These are phyloP conservation scores for Clausena lansium DNA, from an alignment of 345 rosid genomes.

Conservation along the genomic window DNA sequence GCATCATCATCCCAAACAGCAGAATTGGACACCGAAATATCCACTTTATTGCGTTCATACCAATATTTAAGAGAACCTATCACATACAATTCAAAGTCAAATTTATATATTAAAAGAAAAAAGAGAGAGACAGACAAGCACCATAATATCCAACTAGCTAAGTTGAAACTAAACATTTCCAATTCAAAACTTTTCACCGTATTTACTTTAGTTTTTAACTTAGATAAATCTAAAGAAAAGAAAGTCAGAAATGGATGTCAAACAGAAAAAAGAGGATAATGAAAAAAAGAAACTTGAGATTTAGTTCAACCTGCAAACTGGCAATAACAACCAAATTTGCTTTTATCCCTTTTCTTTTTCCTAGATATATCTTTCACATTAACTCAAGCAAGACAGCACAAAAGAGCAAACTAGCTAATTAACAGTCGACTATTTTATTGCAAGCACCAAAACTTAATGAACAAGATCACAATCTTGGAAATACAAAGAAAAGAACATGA, in stretches of 20 bases:
- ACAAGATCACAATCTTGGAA: not conserved
- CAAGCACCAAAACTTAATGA: not conserved
- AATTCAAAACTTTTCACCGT: not conserved
- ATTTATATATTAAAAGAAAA: not conserved
- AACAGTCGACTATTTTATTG: too few relatives aligned
- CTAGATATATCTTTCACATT: not conserved
- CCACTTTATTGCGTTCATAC: constrained; percentile 78
- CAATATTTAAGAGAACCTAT: constrained; percentile 82
- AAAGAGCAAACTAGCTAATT: too few relatives aligned
- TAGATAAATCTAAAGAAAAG: not conserved
- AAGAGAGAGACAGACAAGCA: not conserved
- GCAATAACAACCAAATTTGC: not conserved
- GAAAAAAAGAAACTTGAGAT: constrained; percentile 3
- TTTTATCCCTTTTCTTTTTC: too few relatives aligned
- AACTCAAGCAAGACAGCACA: too few relatives aligned
- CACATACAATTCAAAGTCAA: constrained; percentile 10
- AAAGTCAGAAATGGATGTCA: not conserved
- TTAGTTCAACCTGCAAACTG: not conserved
- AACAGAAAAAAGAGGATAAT: not conserved
- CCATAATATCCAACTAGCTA: not conserved
- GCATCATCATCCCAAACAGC: constrained; percentile 96
- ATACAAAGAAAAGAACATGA: not conserved
- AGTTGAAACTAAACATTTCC: not conserved
- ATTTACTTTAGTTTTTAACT: not conserved
- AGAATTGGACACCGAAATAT: constrained; percentile 51